A percentile compares a stretch with the other conserved stretches of the same genome.
These are phyloP conservation scores for Cryptosporidium viatorum DNA, from an alignment of 169 alveolate genomes.

Conservation along the genomic window DNA sequence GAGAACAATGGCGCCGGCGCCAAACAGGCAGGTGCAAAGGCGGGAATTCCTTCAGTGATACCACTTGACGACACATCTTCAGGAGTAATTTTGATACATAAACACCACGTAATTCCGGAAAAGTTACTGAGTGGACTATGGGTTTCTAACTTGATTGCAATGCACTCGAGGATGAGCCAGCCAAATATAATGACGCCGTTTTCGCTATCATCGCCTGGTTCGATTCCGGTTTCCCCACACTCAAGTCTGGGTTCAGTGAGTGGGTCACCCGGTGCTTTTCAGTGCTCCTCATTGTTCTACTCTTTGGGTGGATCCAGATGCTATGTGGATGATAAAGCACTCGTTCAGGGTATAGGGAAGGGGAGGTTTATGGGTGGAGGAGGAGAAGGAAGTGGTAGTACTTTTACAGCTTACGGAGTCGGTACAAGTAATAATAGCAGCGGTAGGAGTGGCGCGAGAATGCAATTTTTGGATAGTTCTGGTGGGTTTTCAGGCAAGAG, in stretches of 20 bases:
- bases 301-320: slow-evolving; percentile 16
- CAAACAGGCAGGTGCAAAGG: neutral
- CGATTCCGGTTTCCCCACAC: slow-evolving; percentile 60
- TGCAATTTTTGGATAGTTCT: neutral
- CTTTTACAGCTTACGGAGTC: neutral
- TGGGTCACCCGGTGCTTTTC: slow-evolving; percentile 41
- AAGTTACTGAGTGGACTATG: slow-evolving; percentile 34
- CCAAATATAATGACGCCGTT: slow-evolving; percentile 44
- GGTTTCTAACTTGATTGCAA: slow-evolving; percentile 54
- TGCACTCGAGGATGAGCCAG: slow-evolving; percentile 64
- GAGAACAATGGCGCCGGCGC: slow-evolving; percentile 23
- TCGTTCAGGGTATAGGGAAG: slow-evolving; percentile 5
- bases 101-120: slow-evolving; percentile 56
- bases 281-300: slow-evolving; percentile 39
- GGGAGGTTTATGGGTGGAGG: neutral
- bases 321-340: slow-evolving; percentile 28
- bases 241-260: slow-evolving; percentile 31
- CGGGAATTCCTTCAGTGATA: neutral
- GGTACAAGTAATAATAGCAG: neutral
- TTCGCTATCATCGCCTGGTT: slow-evolving; percentile 38
- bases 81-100: slow-evolving; percentile 50
- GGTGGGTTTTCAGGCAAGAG: neutral
- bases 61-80: slow-evolving; percentile 34
- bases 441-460: neutral
- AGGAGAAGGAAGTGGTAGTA: neutral